These are phyloP conservation scores for Yueomyces sinensis DNA, from an alignment of 805 yeast species.

Conservation along the genomic window DNA sequence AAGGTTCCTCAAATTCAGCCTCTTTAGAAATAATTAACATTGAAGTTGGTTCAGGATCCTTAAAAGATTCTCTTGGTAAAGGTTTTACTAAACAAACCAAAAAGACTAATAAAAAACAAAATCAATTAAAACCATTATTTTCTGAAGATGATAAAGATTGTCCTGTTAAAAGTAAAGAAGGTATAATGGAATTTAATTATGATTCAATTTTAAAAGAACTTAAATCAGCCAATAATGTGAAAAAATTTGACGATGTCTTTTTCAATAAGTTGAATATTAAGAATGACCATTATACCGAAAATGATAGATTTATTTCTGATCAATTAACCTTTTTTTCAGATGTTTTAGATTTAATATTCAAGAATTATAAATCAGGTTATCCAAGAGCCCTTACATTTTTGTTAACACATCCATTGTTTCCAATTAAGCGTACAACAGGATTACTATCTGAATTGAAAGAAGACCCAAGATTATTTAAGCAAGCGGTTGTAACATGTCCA, in stretches of 20 bases:
- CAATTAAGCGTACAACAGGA: slow-evolving; percentile 40
- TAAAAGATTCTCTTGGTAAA: slow-evolving; percentile 60
- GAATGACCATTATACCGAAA: slow-evolving; percentile 45
- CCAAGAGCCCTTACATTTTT: slow-evolving; percentile 60
- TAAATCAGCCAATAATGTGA: slow-evolving; percentile 9
- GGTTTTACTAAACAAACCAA: slow-evolving; percentile 19
- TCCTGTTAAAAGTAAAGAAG: slow-evolving; percentile 2
- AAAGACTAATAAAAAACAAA: neutral
- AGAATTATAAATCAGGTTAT: slow-evolving; percentile 19
- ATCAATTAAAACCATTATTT: slow-evolving; percentile 17
- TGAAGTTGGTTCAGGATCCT: slow-evolving; percentile 53
- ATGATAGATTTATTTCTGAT: slow-evolving; percentile 50
- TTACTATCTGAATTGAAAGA: slow-evolving; percentile 39
- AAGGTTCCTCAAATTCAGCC: slow-evolving; percentile 14
- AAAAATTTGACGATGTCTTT: slow-evolving; percentile 22
- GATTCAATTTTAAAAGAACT: slow-evolving; percentile 16
- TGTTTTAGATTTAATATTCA: slow-evolving; percentile 32
- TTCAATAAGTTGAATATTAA: slow-evolving; percentile 22
- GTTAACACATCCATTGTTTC: slow-evolving; percentile 80
- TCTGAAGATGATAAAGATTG: slow-evolving; percentile 3
- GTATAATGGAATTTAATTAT: slow-evolving; percentile 11
- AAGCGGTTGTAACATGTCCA: slow-evolving; percentile 70
- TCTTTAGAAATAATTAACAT: slow-evolving; percentile 25
- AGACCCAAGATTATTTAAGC: slow-evolving; percentile 58
- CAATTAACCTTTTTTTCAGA: slow-evolving; percentile 33